A percentile compares a stretch with the other conserved stretches of the same genome.
These are phyloP conservation scores for Botryosphaeria agaves DNA, from an alignment of 2,329 filamentous ascomycete genomes.

Conservation along the genomic window DNA sequence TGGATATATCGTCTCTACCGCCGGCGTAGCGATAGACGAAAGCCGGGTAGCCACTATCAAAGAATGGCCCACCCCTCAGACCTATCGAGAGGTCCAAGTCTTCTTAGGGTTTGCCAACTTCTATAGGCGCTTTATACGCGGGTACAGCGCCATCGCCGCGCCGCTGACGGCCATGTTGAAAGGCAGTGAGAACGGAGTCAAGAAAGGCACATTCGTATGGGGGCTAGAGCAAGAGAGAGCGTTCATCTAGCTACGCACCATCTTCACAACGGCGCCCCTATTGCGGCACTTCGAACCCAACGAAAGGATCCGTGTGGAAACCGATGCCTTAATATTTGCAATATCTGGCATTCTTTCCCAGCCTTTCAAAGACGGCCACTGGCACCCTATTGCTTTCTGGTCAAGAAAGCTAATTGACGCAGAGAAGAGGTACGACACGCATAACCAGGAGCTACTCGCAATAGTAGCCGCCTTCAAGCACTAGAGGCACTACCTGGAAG, in stretches of 20 bases:
- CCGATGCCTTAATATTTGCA: not conserved
- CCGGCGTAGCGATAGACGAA: conserved; percentile 5
- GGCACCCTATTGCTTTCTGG: conserved; percentile 1
- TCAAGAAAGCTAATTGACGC: conserved; percentile 4
- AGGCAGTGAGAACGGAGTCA: not conserved
- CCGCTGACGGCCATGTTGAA: not conserved
- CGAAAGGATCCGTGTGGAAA: not conserved
- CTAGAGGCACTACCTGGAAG: conserved; percentile 3
- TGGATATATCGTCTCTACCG: conserved; percentile 6
- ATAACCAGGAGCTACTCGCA: conserved; percentile 4
- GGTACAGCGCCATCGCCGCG: conserved; percentile 4
- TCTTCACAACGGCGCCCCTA: not conserved
- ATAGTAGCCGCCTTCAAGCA: conserved; percentile 3
- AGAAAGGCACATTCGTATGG: not conserved
- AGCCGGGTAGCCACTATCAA: conserved; percentile 4
- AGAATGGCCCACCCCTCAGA: conserved; percentile 4
- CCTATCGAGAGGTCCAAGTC: conserved; percentile 6
- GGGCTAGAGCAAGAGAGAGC: not conserved
- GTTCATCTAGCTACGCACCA: not conserved
- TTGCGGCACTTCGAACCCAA: not conserved
- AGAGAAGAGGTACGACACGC: conserved; percentile 5
- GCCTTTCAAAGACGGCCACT: not conserved
- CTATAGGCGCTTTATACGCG: conserved; percentile 8
- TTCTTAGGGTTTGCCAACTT: conserved; percentile 9
- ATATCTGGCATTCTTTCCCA: not conserved